Base-by-base conservation (phyloP, 1,139 yeast species). In the Kazachstania sp. region DNA sequence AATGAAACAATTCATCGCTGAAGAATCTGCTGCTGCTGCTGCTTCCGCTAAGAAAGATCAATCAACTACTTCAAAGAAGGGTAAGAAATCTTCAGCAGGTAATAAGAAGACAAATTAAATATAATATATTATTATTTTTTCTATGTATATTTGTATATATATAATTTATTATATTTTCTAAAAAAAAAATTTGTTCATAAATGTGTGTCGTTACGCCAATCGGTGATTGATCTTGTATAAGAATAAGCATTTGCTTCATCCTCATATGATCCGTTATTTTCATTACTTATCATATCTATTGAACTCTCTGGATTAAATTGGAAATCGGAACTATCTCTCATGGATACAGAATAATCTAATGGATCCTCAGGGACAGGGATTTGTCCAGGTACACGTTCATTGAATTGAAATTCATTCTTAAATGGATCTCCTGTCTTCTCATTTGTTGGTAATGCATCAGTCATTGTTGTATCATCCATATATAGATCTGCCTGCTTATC, bases 1-100 rank as follows among this genome's bases (percentile, higher is more conserved):
- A 67, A 72, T 79, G 64, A 68, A 66, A 41, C 71, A 71, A 43
- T 82, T 79, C 58, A 71, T 68, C 53, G 68, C 64, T 45, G 66
- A 71, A 52, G 77, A 75, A 56, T 40, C 49, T 29, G 34, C 39
- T 11, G 29, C 45, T 40, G 36, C 44, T 26, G 38, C 49, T 29
- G 34, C 39, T 11, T 23, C 45, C 37, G 36, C 44, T 26, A 40
- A 41, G 41, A 35, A 41, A 11, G 37, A 35, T 3, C 19, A 38
- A 29, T 9, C 38, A 8, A 5, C 39, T 19, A 19, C 20, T n/a
- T 9, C 16, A 13, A 19, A 19, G 9, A 39, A 39, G 20, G 41
- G 41, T 30, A 46, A 30, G 41, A 35, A 29, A 15, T 2, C 13
- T 36, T 31, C 31, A 15, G 31, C 20, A 18, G 31, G 32, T 20